Evolutionary conservation across 192 early-diverging fungal species (phyloP).

Genomic region (Mycoemilia scoparia): DNA sequence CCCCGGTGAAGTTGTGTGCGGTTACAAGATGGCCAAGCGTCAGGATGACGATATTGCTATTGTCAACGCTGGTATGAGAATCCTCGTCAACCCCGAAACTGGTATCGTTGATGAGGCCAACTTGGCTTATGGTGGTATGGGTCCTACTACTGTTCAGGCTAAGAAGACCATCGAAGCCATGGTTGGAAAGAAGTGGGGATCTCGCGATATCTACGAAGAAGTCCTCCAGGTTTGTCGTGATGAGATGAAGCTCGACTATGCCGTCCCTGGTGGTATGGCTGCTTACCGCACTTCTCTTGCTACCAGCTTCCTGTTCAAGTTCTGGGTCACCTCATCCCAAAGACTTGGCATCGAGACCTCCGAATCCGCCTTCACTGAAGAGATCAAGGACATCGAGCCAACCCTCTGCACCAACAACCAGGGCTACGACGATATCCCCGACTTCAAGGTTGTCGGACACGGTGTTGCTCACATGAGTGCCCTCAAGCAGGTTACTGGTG

Average conservation of each 20-base stretch:
- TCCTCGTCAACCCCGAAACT: conserved; percentile 18
- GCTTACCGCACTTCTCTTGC: conserved; percentile 43
- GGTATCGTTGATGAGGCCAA: conserved; percentile 32
- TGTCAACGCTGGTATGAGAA: conserved; percentile 36
- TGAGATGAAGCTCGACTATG: conserved; percentile 28
- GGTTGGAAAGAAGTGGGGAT: conserved; percentile 37
- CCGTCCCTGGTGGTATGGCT: conserved; percentile 28
- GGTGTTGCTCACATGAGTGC: conserved; percentile 52
- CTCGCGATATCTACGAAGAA: conserved; percentile 20
- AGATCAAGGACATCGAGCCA: conserved; percentile 7
- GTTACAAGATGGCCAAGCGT: conserved; percentile 78
- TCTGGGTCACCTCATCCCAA: conserved; percentile 33
- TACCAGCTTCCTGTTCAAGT: conserved; percentile 41
- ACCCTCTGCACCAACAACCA: conserved; percentile 25
- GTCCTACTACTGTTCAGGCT: conserved; percentile 42
- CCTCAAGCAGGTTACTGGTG: conserved; percentile 68
- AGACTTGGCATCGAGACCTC: conserved; percentile 3
- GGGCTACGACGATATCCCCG: conserved; percentile 25
- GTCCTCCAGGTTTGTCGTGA: conserved; percentile 18
- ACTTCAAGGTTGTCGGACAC: conserved; percentile 37
- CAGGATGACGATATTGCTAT: conserved; percentile 80
- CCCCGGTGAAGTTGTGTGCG: conserved; percentile 38
- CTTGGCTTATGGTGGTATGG: conserved; percentile 70
- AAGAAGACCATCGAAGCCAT: conserved; percentile 18
- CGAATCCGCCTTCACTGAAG: conserved; percentile 4